These are phyloP conservation scores for Tolypocladium tropicale DNA, from an alignment of 2,329 filamentous ascomycete species.

Conservation along the genomic window DNA sequence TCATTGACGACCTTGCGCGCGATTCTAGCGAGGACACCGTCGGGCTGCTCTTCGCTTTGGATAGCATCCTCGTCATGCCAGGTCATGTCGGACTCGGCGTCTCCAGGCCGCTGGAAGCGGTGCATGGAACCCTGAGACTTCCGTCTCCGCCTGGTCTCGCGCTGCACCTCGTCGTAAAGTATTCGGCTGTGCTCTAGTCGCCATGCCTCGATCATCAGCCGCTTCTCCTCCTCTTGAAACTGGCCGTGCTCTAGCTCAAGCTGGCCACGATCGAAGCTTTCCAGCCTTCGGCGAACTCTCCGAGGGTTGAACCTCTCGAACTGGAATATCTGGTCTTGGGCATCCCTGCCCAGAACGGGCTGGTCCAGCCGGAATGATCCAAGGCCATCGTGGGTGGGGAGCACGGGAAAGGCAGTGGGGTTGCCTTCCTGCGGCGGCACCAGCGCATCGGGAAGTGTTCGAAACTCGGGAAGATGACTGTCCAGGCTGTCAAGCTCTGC, in stretches of 20 bases:
- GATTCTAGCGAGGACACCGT: conserved; percentile 70
- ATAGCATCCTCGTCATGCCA: conserved; percentile 43
- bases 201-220: conserved; percentile 83
- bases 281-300: conserved; percentile 44
- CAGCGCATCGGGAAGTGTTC: conserved; percentile 40
- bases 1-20: conserved; percentile 82
- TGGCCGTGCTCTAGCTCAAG: conserved; percentile 42
- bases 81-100: conserved; percentile 30
- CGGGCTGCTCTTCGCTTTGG: conserved; percentile 37
- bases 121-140: conserved; percentile 44
- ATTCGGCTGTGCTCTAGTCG: conserved; percentile 80
- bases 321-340: conserved; percentile 80
- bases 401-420: conserved; percentile 51
- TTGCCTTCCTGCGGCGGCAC: conserved; percentile 12
- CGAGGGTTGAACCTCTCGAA: conserved; percentile 79
- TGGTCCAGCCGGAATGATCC: conserved; percentile 69
- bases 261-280: conserved; percentile 41
- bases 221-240: conserved; percentile 60
- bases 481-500: conserved; percentile 87
- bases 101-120: conserved; percentile 15
- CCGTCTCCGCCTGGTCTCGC: conserved; percentile 63
- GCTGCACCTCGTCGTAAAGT: conserved; percentile 79
- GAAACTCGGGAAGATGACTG: conserved; percentile 82
- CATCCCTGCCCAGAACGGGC: conserved; percentile 38
- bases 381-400: conserved; percentile 88